These are phyloP conservation scores for Pelargonium nanum DNA, from an alignment of 345 rosid genomes.

Conservation along the genomic window DNA sequence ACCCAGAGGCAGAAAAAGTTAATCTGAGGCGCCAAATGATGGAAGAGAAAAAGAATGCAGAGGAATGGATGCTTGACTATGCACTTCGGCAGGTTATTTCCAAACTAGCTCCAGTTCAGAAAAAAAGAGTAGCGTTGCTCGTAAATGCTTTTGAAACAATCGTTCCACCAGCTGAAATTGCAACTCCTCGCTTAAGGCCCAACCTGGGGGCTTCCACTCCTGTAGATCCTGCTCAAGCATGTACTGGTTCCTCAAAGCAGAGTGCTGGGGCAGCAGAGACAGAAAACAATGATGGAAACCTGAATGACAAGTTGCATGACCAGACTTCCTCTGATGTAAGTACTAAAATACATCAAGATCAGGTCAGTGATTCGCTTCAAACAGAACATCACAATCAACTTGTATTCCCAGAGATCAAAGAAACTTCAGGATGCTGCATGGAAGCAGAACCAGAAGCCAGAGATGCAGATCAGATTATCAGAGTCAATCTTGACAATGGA, in stretches of 20 bases:
- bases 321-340: too few species aligned
- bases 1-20: constrained; percentile 57
- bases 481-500: background rate
- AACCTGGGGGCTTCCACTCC: constrained; percentile 22
- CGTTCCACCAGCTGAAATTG: constrained; percentile 34
- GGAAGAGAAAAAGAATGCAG: constrained; percentile 56
- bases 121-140: constrained; percentile 73
- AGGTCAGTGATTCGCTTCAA: constrained; percentile 2
- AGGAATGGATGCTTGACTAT: constrained; percentile 96
- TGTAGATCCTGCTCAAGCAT: constrained; percentile 25
- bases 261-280: constrained; percentile 13
- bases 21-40: constrained; percentile 47
- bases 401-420: background rate
- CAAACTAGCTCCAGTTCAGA: constrained; percentile 60
- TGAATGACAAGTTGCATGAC: too few species aligned
- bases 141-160: constrained; percentile 93
- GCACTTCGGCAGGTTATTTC: constrained; percentile 69
- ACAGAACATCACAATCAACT: constrained; percentile 6
- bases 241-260: constrained; percentile 14
- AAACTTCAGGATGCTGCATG: background rate
- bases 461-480: background rate
- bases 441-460: background rate
- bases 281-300: too few species aligned
- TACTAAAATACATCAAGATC: too few species aligned
- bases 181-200: constrained; percentile 12